Evolutionary conservation across 2,329 filamentous ascomycete species (phyloP), one percentile per base, ranked within the genome.

Genomic region (Penicillium polonicum): DNA sequence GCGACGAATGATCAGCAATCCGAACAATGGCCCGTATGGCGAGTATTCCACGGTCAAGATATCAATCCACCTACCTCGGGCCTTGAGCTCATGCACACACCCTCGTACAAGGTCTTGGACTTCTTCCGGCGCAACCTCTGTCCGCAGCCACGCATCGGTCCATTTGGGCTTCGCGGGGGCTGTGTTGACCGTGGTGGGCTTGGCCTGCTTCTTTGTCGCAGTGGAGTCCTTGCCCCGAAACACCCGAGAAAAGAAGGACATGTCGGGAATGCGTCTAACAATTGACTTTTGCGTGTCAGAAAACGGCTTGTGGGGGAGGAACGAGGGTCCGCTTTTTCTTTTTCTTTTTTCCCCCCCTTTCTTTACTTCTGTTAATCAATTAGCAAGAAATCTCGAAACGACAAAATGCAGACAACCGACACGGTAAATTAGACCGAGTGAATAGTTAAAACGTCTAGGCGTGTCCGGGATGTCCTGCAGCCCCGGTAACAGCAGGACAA

Each of bases 41-140:
- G 48, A 58, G 52, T 51, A 59, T 59, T 55, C 57, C 60, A 58
- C 57, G 65, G 58, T 65, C 61, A 51, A 48, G 58, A 67, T 60
- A 48, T 60, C 39, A 61, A 63, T 60, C 36, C 46, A 77, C 85
- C 68, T 86, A 96, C 93, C 93, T 90, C 92, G 85, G 60, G 89
- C 88, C 79, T 97, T 99, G 75, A 99, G 85, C 79, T 99, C 94
- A 55, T 87, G 83, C 12, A 92, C 95, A 78, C 92, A 97, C 65
- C 87, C 86, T 72, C 87, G 85, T 51, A 97, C 81, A 61, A 99
- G 79, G 71, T 96, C 92, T 69, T 92, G 88, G 48, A 99, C 87
- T 78, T 99, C 94, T 65, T 96, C 91, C 5, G 92, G 89, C 52
- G 91, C 88, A 64, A 99, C 88, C 46, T 87, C 85, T 54, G 84